Base-by-base conservation (phyloP, 352 stramenopile species). In the Phytophthora litchii region DNA sequence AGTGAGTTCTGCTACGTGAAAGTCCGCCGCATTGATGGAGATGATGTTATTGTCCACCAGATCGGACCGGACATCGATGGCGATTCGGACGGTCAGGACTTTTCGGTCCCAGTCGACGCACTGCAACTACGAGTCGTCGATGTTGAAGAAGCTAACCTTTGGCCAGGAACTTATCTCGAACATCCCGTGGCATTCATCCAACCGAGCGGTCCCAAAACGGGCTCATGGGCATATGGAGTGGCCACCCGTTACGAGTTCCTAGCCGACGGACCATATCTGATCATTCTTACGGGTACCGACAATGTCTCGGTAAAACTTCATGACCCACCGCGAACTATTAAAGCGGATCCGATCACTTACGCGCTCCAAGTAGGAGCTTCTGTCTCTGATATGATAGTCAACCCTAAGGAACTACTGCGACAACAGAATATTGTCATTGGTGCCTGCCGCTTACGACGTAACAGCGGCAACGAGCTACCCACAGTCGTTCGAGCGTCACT, bases 291-390 rank as follows among this genome's bases (percentile, higher is more conserved):
- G 23, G 23, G 23, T 27, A 27, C 23, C 23, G 23, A 27, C 3
- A 5, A 5, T 27, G 23, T 27, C 23, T 5, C 23, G 23, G 14
- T 60, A 10, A 25, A 36, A 13, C 17, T 48, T 12, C 2, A 20
- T 4, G 53, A 60, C 7, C 42, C 53, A 20, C 21, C 23, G 3
- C 32, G 53, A 5, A 27, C 41, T n/a, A 60, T 60, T 5, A 53
- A 60, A 12, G 42, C 32, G 3, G 53, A 48, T 13, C 53, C 20
- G 5, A 37, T 53, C 23, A 60, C 29, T 4, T 60, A 60, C 44
- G 34, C n/a, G 0, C 35, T 42, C 0, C 43, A 60, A 17, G 27
- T 53, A 4, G 41, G 23, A 5, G 23, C 23, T 5, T 27, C 23
- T 27, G 5, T 27, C 23, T 19, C 41, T 2, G 34, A 47, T 10